phyloP scores from a whole-genome alignment of 2,329 filamentous ascomycete genomes.

The Colletotrichum scovillei region DNA sequence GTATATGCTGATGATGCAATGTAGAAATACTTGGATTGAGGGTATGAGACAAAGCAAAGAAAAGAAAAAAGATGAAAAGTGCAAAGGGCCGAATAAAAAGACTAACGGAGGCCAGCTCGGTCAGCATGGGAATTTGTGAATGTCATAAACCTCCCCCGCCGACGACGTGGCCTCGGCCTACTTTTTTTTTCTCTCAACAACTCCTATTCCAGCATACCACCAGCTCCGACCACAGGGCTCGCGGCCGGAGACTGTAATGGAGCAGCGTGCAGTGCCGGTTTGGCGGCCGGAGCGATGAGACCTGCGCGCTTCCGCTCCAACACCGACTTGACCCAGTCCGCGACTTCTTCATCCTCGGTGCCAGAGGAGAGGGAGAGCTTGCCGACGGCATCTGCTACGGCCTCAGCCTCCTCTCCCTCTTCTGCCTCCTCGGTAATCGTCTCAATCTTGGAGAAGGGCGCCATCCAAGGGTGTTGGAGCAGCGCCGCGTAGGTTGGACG shows the following conservation, averaged over 20 bases:
- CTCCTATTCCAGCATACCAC: conserved; percentile 1
- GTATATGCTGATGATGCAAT: conserved; percentile 31
- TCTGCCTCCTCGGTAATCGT: conserved; percentile 79
- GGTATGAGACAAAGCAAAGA: conserved; percentile 34
- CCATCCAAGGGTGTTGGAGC: conserved; percentile 89
- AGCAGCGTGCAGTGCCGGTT: conserved; percentile 88
- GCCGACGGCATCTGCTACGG: conserved; percentile 56
- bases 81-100: conserved; percentile 2
- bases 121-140: conserved; percentile 19
- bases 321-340: conserved; percentile 82
- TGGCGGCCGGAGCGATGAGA: conserved; percentile 61
- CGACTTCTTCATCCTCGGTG: conserved; percentile 81
- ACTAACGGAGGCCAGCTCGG: conserved; percentile 35
- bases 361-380: conserved; percentile 54
- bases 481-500: conserved; percentile 95
- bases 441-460: conserved; percentile 78
- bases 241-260: conserved; percentile 77
- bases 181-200: neutral
- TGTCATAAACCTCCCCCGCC: conserved; percentile 14
- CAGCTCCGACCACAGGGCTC: conserved; percentile 47
- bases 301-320: conserved; percentile 74
- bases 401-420: conserved; percentile 63
- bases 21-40: conserved; percentile 35
- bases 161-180: conserved; percentile 31
- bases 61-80: conserved; percentile 6